A percentile compares a stretch with the other conserved stretches of the same genome.
Conservation (phyloP, 495 filamentous ascomycete species). For the Talaromyces trachyspermus region DNA sequence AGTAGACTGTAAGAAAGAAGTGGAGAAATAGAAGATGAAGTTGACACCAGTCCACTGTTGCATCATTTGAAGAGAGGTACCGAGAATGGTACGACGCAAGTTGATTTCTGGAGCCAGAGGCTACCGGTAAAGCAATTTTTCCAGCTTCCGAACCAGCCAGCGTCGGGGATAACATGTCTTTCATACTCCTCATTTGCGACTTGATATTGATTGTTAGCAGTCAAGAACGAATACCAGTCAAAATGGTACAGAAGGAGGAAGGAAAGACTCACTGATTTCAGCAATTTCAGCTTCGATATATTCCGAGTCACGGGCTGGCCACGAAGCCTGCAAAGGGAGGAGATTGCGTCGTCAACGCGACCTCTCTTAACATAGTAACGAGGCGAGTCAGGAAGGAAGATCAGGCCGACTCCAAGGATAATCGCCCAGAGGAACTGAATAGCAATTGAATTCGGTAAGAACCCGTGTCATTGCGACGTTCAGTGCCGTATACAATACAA, state of each 20-base stretch:
- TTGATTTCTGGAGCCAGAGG: conserved; percentile 54
- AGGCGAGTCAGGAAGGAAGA: conserved; percentile 70
- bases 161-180: conserved; percentile 48
- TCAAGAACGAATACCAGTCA: no score
- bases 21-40: conserved; percentile 90
- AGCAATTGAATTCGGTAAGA: conserved; percentile 65
- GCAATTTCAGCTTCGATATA: conserved; percentile 61
- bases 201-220: no score
- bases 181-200: conserved; percentile 73
- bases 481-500: conserved; percentile 62
- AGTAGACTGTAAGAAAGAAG: conserved; percentile 65
- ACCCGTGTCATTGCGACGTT: conserved; percentile 50
- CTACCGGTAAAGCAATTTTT: conserved; percentile 60
- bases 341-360: conserved; percentile 22
- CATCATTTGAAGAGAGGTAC: conserved; percentile 72
- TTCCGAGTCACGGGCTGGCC: conserved; percentile 47
- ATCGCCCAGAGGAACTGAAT: conserved; percentile 62
- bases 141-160: conserved; percentile 53
- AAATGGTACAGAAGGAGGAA: no score
- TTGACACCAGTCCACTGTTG: conserved; percentile 85
- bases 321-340: conserved; percentile 34
- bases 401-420: conserved; percentile 55
- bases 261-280: no score
- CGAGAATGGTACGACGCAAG: conserved; percentile 67
- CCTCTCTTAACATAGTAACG: conserved; percentile 52